These are phyloP conservation scores for Physcia stellaris DNA, from an alignment of 495 filamentous ascomycete genomes.

Conservation along the genomic window DNA sequence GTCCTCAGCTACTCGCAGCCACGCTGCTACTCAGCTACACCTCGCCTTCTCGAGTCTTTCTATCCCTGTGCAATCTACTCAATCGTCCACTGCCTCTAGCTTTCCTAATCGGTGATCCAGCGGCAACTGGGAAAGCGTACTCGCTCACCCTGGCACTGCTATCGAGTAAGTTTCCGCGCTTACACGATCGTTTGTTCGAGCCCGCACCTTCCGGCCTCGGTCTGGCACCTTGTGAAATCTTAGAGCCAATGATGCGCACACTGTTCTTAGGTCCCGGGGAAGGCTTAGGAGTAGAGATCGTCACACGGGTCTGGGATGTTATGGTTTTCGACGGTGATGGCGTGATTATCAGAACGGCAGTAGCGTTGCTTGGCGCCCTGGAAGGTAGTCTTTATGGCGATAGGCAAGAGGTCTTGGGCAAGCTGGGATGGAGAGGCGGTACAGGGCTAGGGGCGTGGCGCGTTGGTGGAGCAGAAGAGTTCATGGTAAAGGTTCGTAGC, in stretches of 20 bases:
- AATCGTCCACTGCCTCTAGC: constrained; percentile 81
- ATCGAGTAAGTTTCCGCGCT: constrained; percentile 52
- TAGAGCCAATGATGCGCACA: constrained; percentile 45
- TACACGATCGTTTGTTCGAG: constrained; percentile 53
- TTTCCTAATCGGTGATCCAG: constrained; percentile 67
- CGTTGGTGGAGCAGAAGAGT: constrained; percentile 48
- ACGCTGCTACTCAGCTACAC: constrained; percentile 77
- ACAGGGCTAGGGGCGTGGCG: constrained; percentile 20
- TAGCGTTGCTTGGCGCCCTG: constrained; percentile 52
- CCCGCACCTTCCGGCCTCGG: constrained; percentile 19
- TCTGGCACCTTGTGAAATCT: constrained; percentile 32
- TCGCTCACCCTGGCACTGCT: constrained; percentile 57
- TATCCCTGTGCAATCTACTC: constrained; percentile 72
- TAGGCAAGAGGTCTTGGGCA: constrained; percentile 33
- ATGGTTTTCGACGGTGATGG: constrained; percentile 89
- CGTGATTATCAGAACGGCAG: constrained; percentile 61
- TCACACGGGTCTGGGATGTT: constrained; percentile 78
- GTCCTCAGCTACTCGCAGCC: constrained; percentile 65
- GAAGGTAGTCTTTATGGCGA: constrained; percentile 50
- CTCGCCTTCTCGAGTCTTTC: constrained; percentile 57
- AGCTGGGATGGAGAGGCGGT: constrained; percentile 40
- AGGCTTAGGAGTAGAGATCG: constrained; percentile 54
- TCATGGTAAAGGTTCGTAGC: constrained; percentile 52
- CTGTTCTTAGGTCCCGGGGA: constrained; percentile 34
- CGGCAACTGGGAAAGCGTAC: constrained; percentile 59